Conservation (phyloP, 139 green algal species). For the Chlamydomonas schloesseri region DNA sequence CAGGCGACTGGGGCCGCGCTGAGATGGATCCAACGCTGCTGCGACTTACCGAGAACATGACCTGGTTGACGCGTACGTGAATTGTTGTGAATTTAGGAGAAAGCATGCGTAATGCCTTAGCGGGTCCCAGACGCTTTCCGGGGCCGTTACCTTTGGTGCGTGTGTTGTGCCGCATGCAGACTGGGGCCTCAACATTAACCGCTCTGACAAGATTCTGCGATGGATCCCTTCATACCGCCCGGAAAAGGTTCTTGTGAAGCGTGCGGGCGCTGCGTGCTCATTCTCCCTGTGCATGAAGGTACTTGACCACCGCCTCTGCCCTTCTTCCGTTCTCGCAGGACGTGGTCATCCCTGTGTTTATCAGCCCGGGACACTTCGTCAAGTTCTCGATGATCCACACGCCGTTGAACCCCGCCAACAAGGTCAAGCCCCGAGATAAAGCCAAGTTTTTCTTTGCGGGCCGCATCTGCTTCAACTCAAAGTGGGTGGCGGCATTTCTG, state of each 20-base stretch:
- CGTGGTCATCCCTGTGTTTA: conserved; percentile 57
- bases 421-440: background rate
- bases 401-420: conserved; percentile 32
- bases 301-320: background rate
- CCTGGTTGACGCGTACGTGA: conserved; percentile 46
- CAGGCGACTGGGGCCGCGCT: conserved; percentile 33
- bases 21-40: background rate
- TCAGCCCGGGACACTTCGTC: conserved; percentile 42
- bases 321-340: conserved; percentile 9
- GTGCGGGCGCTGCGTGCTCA: no score
- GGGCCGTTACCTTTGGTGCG: no score
- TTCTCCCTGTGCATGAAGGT: no score
- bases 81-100: no score
- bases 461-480: conserved; percentile 39
- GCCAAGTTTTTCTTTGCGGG: conserved; percentile 56
- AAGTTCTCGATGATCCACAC: conserved; percentile 40
- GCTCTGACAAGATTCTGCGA: background rate
- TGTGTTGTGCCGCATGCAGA: no score
- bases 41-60: background rate
- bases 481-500: background rate
- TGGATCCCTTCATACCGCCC: conserved; percentile 40
- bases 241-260: conserved; percentile 7
- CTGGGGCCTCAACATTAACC: conserved; percentile 47
- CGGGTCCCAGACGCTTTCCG: no score
- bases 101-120: no score